Evolutionary conservation across 345 rosid genomes (phyloP).

Genomic region (Durio zibethinus): DNA sequence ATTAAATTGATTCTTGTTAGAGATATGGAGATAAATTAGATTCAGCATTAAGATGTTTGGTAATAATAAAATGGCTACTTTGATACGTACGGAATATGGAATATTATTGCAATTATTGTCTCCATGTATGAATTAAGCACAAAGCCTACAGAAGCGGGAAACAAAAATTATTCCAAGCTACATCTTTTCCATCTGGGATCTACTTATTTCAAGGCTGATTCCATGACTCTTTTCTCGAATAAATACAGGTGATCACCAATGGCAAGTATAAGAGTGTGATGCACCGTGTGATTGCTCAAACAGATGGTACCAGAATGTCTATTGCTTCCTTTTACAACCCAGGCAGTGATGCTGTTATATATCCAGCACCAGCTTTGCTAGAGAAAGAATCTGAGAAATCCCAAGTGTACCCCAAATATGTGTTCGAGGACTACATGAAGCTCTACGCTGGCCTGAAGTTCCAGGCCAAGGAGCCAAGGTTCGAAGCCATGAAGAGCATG

Average conservation of each 20-base stretch:
- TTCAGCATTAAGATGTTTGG: background rate
- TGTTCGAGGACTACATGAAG: slow-evolving; percentile 91
- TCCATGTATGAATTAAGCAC: background rate
- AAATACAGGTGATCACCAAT: slow-evolving; percentile 66
- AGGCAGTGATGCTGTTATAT: slow-evolving; percentile 69
- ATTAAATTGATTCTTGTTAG: background rate
- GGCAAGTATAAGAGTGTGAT: slow-evolving; percentile 84
- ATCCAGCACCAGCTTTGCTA: slow-evolving; percentile 61
- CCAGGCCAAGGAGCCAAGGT: slow-evolving; percentile 83
- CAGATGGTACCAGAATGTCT: slow-evolving; percentile 82
- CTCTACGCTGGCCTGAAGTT: slow-evolving; percentile 73
- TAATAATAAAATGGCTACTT: background rate
- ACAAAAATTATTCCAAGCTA: background rate
- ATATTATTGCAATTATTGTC: background rate
- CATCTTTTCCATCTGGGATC: background rate
- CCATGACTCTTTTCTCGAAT: background rate
- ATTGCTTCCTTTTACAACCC: slow-evolving; percentile 92
- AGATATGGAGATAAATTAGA: background rate
- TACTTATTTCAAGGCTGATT: background rate
- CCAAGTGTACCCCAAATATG: slow-evolving; percentile 61
- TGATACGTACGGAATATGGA: background rate
- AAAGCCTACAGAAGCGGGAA: background rate
- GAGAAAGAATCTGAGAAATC: slow-evolving; percentile 37
- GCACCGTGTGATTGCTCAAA: slow-evolving; percentile 71
- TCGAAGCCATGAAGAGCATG: slow-evolving; percentile 62